These are phyloP conservation scores for Ramalina peruviana DNA, from an alignment of 495 filamentous ascomycete genomes.

Conservation along the genomic window DNA sequence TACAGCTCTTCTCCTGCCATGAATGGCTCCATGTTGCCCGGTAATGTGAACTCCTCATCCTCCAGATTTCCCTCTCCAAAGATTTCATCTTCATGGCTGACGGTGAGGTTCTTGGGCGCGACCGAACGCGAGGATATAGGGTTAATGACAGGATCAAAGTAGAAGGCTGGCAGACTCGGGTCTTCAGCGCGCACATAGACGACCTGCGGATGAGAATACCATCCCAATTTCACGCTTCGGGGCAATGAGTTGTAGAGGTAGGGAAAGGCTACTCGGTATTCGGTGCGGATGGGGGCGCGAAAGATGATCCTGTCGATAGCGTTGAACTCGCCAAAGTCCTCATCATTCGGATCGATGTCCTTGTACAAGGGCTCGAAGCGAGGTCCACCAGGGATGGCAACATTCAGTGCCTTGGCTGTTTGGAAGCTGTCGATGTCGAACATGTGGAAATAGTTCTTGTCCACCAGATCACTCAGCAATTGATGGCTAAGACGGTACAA, in stretches of 20 bases:
- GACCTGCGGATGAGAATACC: slow-evolving; percentile 87
- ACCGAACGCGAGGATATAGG: slow-evolving; percentile 93
- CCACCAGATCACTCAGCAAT: slow-evolving; percentile 79
- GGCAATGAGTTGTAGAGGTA: slow-evolving; percentile 95
- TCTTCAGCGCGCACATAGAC: slow-evolving; percentile 86
- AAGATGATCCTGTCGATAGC: slow-evolving; percentile 99
- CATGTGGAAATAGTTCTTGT: slow-evolving; percentile 97
- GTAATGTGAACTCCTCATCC: slow-evolving; percentile 80
- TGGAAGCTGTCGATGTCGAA: slow-evolving; percentile 92
- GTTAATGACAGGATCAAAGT: slow-evolving; percentile 95
- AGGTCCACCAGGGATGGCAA: slow-evolving; percentile 91
- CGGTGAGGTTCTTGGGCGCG: slow-evolving; percentile 82
- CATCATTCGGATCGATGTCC: slow-evolving; percentile 96
- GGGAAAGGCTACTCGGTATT: slow-evolving; percentile 89
- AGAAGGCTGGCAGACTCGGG: slow-evolving; percentile 83
- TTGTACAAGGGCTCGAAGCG: slow-evolving; percentile 98
- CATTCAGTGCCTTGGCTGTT: slow-evolving; percentile 93
- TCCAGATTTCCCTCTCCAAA: slow-evolving; percentile 78
- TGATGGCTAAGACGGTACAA: slow-evolving; percentile 86
- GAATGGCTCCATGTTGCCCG: slow-evolving; percentile 71
- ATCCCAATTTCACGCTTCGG: slow-evolving; percentile 81
- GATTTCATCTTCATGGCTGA: slow-evolving; percentile 90
- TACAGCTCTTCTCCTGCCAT: slow-evolving; percentile 81
- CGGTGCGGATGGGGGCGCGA: slow-evolving; percentile 85
- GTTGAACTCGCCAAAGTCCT: slow-evolving; percentile 99